phyloP scores from a whole-genome alignment of 2,329 filamentous ascomycete genomes.

The Fusarium nygamai region DNA sequence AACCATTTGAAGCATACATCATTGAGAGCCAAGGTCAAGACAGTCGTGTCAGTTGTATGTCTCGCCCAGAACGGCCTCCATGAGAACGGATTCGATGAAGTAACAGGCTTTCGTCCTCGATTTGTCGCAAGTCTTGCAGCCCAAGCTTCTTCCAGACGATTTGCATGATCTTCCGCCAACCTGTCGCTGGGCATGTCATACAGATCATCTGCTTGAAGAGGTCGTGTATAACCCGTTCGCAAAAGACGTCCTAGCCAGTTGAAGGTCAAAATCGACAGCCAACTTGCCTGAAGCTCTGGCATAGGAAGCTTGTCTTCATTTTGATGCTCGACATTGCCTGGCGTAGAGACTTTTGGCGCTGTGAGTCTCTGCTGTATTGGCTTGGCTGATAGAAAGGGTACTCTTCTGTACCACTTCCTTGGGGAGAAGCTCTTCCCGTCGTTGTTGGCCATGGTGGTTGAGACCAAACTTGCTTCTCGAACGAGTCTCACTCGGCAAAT shows the following conservation, averaged over 20 bases:
- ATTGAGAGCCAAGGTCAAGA: slow-evolving; percentile 44
- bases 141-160: slow-evolving; percentile 24
- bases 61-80: slow-evolving; percentile 42
- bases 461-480: background rate
- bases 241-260: slow-evolving; percentile 14
- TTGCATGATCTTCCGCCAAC: slow-evolving; percentile 18
- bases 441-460: slow-evolving; percentile 35
- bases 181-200: slow-evolving; percentile 22
- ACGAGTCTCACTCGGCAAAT: background rate
- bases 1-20: slow-evolving; percentile 46
- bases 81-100: background rate
- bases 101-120: background rate
- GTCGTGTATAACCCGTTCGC: slow-evolving; percentile 19
- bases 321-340: slow-evolving; percentile 6
- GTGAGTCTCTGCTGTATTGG: slow-evolving; percentile 11
- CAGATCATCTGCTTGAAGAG: slow-evolving; percentile 18
- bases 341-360: background rate
- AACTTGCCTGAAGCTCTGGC: slow-evolving; percentile 14
- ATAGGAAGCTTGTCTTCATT: background rate
- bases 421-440: slow-evolving; percentile 41
- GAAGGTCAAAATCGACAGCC: slow-evolving; percentile 21
- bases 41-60: slow-evolving; percentile 37
- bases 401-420: slow-evolving; percentile 46
- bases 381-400: slow-evolving; percentile 42
- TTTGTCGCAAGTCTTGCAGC: background rate